Percentiles rank a stretch among this genome's conserved stretches.
Conservation (phyloP, 805 yeast species). For the Cephaloascus albidus region DNA sequence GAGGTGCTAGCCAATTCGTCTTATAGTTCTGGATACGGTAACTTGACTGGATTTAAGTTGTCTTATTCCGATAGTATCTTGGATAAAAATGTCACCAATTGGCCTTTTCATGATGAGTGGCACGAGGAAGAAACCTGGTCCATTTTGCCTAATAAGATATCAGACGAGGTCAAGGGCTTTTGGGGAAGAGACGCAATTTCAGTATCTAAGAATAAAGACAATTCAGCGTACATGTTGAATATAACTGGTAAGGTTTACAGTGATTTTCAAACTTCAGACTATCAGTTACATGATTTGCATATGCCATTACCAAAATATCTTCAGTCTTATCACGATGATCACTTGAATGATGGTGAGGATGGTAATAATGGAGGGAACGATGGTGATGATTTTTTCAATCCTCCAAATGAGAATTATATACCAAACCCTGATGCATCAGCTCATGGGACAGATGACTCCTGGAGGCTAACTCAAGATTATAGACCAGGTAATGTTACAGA, state of each 20-base stretch:
- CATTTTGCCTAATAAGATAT: slow-evolving; percentile 51
- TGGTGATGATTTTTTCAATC: slow-evolving; percentile 9
- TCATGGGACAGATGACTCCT: slow-evolving; percentile 2
- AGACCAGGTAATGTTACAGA: slow-evolving; percentile 12
- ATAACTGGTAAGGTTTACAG: slow-evolving; percentile 42
- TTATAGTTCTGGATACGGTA: slow-evolving; percentile 50
- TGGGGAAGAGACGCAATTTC: slow-evolving; percentile 29
- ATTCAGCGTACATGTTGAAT: slow-evolving; percentile 19
- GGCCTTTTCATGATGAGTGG: slow-evolving; percentile 50
- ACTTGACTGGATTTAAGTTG: slow-evolving; percentile 62
- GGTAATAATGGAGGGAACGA: too few relatives aligned
- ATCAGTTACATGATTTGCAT: slow-evolving; percentile 5
- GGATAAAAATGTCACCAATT: slow-evolving; percentile 36
- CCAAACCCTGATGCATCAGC: slow-evolving; percentile 7
- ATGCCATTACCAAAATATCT: slow-evolving; percentile 24
- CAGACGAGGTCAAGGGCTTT: slow-evolving; percentile 34
- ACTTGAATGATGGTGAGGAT: slow-evolving; percentile 1
- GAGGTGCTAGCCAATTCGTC: slow-evolving; percentile 25
- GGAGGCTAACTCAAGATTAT: neutral
- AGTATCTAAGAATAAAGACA: slow-evolving; percentile 4
- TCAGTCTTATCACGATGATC: slow-evolving; percentile 9
- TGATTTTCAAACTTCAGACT: slow-evolving; percentile 15
- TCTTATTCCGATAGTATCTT: slow-evolving; percentile 51
- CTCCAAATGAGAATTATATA: slow-evolving; percentile 1
- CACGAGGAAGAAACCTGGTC: slow-evolving; percentile 41